Base-by-base conservation (phyloP, 768 basidiomycete species). In the Kwoniella sp. region DNA sequence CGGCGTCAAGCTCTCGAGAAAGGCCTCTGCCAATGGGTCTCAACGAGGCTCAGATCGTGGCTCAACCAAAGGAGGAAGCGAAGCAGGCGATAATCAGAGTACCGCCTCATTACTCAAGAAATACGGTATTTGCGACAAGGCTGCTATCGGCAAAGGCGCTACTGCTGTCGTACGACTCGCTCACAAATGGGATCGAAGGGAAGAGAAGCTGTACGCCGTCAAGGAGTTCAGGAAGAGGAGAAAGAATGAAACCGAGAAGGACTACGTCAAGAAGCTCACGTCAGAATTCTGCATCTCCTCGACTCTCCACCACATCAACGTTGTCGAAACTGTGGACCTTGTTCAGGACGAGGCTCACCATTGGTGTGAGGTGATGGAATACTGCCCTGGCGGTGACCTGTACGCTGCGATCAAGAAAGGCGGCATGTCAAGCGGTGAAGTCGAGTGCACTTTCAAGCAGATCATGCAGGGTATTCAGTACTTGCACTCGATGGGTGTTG, bases 331-430 rank as follows among this genome's bases (percentile, higher is more conserved):
- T 5, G 95, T 99, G 64, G 95, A 99, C 81, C 88, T 99, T 65
- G 90, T 99, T n/a, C 96, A 99, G 75, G 96, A 99, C 81, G 95
- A 99, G 82, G 86, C 83, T 68, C 89, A 92, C 68, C 89, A 93
- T 76, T 99, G 95, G 95, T 99, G 95, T 78, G 96, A 98, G 81
- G 95, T 99, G 52, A 98, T 99, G 95, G 96, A 98, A 81, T 99
- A 93, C 79, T 99, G 95, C 77, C 93, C 93, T 1, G 96, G 96
- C 50, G 95, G 95, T 1, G 95, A 99, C 82, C 85, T 99, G 37
- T 99, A 99, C 79, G 94, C 94, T 28, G 95, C 93, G 38, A 99
- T 99, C 83, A 97, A 97, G 87, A 93, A 92, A 81, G 95, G 95
- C 63, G 86, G 86, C 70, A 93, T 96, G 91, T 88, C 88, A 37